Evolutionary conservation across 2,329 filamentous ascomycete genomes (phyloP).

Genomic region (Paecilomyces niveus): DNA sequence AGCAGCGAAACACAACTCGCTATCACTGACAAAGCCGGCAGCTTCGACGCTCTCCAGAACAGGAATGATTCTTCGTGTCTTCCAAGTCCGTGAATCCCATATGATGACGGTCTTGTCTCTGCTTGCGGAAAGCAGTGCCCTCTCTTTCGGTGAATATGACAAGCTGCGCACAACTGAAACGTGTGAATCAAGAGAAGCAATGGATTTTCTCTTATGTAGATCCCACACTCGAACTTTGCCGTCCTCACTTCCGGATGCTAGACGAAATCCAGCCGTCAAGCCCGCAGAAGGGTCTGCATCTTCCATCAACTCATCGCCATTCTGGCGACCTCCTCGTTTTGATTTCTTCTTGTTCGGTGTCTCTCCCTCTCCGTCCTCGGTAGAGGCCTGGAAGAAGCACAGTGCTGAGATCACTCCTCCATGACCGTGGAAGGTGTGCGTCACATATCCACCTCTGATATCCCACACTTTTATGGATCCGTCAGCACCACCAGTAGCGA

Average conservation of each 20-base stretch:
- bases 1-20: constrained; percentile 70
- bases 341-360: constrained; percentile 40
- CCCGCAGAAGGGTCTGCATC: constrained; percentile 37
- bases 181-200: constrained; percentile 79
- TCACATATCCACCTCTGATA: constrained; percentile 79
- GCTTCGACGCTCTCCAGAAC: constrained; percentile 80
- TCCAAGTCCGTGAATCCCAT: constrained; percentile 86
- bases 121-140: constrained; percentile 73
- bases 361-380: constrained; percentile 33
- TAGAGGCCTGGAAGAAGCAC: constrained; percentile 75
- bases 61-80: constrained; percentile 69
- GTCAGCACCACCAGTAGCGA: constrained; percentile 90
- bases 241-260: constrained; percentile 90
- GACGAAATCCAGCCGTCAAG: constrained; percentile 58
- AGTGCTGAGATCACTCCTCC: constrained; percentile 86
- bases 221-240: constrained; percentile 91
- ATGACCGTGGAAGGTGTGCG: constrained; percentile 90
- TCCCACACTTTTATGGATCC: constrained; percentile 97
- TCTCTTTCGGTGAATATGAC: constrained; percentile 69
- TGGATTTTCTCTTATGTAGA: constrained; percentile 70
- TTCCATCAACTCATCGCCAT: constrained; percentile 39
- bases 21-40: constrained; percentile 68
- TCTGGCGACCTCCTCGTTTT: constrained; percentile 20
- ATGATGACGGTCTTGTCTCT: constrained; percentile 90
- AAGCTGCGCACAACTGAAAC: constrained; percentile 88